These are phyloP conservation scores for Xylaria sp. DNA, from an alignment of 2,329 filamentous ascomycete species.

Conservation along the genomic window DNA sequence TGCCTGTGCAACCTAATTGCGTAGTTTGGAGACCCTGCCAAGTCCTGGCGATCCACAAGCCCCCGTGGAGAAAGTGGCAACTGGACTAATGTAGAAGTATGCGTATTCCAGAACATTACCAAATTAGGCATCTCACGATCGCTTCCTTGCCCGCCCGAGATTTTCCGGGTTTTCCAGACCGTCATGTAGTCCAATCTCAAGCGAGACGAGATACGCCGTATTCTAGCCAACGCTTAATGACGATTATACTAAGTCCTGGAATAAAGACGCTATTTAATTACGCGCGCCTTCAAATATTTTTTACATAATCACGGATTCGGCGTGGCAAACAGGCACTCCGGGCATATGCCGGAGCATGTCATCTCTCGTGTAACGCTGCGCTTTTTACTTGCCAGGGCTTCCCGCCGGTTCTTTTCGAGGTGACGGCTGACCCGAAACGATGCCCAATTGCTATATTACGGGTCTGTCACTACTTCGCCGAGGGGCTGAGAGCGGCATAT, in stretches of 20 bases:
- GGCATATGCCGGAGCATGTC: background rate
- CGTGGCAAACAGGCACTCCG: background rate
- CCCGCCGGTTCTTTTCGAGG: too few species aligned
- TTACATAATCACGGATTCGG: background rate
- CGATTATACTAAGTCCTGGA: too few species aligned
- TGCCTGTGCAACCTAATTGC: background rate
- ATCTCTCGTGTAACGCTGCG: background rate
- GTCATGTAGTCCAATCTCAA: background rate
- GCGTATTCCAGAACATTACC: constrained; percentile 25
- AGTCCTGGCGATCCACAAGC: background rate
- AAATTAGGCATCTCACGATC: background rate
- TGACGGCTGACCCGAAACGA: too few species aligned
- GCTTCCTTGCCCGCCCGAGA: too few species aligned
- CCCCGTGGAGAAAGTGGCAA: background rate
- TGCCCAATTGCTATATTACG: too few species aligned
- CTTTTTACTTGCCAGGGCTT: too few species aligned
- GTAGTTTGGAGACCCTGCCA: background rate
- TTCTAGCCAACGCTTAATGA: background rate
- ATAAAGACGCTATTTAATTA: too few species aligned
- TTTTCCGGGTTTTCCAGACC: too few species aligned
- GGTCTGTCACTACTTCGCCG: too few species aligned
- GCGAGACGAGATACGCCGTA: constrained; percentile 16
- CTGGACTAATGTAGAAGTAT: background rate
- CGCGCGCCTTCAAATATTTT: too few species aligned
- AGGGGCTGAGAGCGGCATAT: too few species aligned